Evolutionary conservation across 23 red algal species (phyloP), one percentile per base, ranked within the genome.

Genomic region (Gracilaria caudata): DNA sequence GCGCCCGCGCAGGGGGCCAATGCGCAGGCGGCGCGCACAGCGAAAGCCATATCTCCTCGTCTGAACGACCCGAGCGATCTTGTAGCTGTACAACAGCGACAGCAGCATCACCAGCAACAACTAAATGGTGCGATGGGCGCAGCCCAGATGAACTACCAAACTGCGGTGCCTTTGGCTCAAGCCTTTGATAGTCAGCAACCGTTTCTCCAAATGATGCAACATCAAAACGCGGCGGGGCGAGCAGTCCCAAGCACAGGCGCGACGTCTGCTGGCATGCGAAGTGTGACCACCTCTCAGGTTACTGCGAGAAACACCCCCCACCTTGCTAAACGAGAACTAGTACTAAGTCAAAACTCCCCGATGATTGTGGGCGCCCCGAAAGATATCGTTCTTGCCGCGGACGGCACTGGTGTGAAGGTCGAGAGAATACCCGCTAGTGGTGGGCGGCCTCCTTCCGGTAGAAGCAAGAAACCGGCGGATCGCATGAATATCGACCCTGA

Each of bases 11-110:
- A 57, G 9, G 72, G 35, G 34, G 60, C 34, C 12, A 32, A 49
- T 46, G 53, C 85, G 53, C 71, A 46, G 7, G 7, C 61, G 0
- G 56, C 30, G 10, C 85, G 72, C 29, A 61, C 85, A 23, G 85
- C 85, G 25, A 89, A 89, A 61, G 56, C 85, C 72, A 89, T 89
- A 7, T 89, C 85, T 56, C 85, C 85, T 0, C 68, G 85, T 33
- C 73, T 89, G 9, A 64, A 21, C 21, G 85, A 89, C 30, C 56
- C 55, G 11, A 89, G 72, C 29, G 85, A 89, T 43, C 43, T 75
- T 25, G 60, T 86, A 35, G 82, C 65, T 25, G 60, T 71, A 3
- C 82, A 86, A 32, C 82, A 86, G 43, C 82, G 66, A 37, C 82
- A 86, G 63, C 82, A 86, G 41, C 82, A 86, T 7, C 56, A 65